Evolutionary conservation across 1,284 basidiomycete genomes (phyloP), one percentile per base, ranked within the genome.

Genomic region (Rugosomyces carneus): DNA sequence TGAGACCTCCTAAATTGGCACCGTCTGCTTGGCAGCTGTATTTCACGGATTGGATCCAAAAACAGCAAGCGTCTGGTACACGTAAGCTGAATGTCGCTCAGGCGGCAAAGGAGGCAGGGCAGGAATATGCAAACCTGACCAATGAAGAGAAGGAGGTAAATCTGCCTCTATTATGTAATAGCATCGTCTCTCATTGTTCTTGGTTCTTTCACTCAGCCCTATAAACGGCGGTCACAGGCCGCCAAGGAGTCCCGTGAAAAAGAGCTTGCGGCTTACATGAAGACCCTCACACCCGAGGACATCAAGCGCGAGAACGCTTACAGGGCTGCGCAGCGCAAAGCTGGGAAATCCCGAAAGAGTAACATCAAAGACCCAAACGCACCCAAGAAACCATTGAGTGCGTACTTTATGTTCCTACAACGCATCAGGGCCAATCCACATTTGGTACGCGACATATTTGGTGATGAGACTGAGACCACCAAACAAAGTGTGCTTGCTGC

Each of bases 341-440:
- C 91, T 15, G 94, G 93, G 59, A 93, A 93, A 67, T 93, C 89
- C 42, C 78, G 92, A 56, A 91, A 89, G 75, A 87, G 89, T 52
- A 96, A 97, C 65, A 86, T 97, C 67, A 95, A 95, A 72, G 93
- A 97, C 62, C 93, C 93, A 21, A 94, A 96, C 60, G 93, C 92
- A 15, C 93, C 93, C 7, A 94, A 94, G 81, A 95, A 95, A 66
- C 93, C 93, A 2, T 78, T 96, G 23, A 88, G 83, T 57, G 93
- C 93, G 2, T 97, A 96, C 63, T 96, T 96, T 58, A 87, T 95
- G 80, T 97, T 94, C 72, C 67, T 96, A 52, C 90, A 93, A 63
- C 80, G 84, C 40, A 93, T 94, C 57, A 77, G 92, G 52, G 78
- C 83, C 38, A 82, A 89, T 59, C 77, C 80, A 10, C 70, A 72